phyloP scores from a whole-genome alignment of 75 land plant species.

The Sequoiadendron giganteum region DNA sequence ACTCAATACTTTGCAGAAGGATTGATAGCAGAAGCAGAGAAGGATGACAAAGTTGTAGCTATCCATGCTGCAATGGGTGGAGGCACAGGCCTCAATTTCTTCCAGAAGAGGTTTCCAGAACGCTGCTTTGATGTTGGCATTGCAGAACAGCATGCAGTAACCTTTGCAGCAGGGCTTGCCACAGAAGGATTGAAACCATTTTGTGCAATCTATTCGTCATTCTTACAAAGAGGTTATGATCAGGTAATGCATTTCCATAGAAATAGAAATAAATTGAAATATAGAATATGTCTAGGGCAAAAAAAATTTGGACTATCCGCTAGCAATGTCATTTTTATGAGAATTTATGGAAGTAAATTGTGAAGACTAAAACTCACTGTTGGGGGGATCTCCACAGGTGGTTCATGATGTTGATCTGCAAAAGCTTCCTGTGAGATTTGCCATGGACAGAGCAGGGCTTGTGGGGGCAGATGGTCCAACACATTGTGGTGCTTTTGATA shows the following conservation, averaged over 20 bases:
- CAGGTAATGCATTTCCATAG: conserved; percentile 41
- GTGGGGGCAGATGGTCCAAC: conserved; percentile 95
- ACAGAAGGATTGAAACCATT: conserved; percentile 86
- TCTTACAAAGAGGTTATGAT: conserved; percentile 87
- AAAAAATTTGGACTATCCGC: not conserved
- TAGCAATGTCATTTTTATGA: not conserved
- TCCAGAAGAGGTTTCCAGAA: conserved; percentile 76
- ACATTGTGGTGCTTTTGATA: conserved; percentile 89
- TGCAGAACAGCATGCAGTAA: conserved; percentile 92
- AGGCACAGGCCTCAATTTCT: conserved; percentile 80
- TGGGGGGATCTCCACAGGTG: conserved; percentile 40
- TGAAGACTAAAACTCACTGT: not conserved
- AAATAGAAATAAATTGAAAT: not conserved
- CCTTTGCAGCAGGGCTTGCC: conserved; percentile 91
- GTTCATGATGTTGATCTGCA: conserved; percentile 93
- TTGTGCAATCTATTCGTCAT: conserved; percentile 88
- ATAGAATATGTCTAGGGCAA: not conserved
- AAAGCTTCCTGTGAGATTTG: conserved; percentile 84
- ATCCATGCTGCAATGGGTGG: conserved; percentile 97
- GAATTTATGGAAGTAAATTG: not conserved
- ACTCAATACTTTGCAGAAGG: conserved; percentile 85
- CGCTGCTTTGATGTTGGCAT: conserved; percentile 91
- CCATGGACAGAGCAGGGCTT: conserved; percentile 86
- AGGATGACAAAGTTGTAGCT: conserved; percentile 64
- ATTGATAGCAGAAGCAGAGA: conserved; percentile 78